Base-by-base conservation (phyloP, 2,329 filamentous ascomycete genomes). In the Diaporthe citriasiana region DNA sequence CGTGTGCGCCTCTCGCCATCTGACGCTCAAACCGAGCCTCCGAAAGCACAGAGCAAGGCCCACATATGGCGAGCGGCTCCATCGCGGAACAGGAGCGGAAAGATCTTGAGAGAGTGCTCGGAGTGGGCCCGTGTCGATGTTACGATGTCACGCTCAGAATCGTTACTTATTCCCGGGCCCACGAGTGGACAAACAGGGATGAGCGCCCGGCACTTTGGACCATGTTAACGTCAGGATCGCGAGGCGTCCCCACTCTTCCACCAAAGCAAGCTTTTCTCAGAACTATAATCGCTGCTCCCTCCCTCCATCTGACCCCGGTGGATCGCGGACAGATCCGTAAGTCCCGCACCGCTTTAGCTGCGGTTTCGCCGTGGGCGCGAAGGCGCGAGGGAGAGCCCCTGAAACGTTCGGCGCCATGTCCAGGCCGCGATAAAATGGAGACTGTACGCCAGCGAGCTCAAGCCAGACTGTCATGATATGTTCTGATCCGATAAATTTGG, bases 301-400 rank as follows among this genome's bases (percentile, higher is more conserved):
- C 27, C 40, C 40, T 47, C 40, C 40, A 17, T 51, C 60, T 7
- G 42, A 12, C 42, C 4, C 19, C 17, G 19, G 60, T 50, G 63
- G 63, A 35, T 66, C 63, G 6, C 63, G 63, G 63, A 19, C 45
- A 38, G 45, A 51, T 66, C 63, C 63, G 63, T 33, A 27, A 17
- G 35, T 51, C 63, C 63, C 63, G 22, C 63, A 19, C 63, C 30
- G 42, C 45, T 25, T 25, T 51, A 35, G 30, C 45, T 51, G 22
- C 63, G 63, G 63, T 38, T 51, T 66, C 12, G 63, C 45, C 30
- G 63, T 51, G 30, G 63, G 45, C 63, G 63, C 63, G 45, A 66
- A 66, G 42, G 42, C 63, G 63, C 63, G 63, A 66, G 42, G 30
- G 22, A 6, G n/a, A 25, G 63, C 63, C 63, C 63, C 63, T 66